Evolutionary conservation across 2,329 filamentous ascomycete species (phyloP).

Genomic region (Cladobotryum mycophilum): DNA sequence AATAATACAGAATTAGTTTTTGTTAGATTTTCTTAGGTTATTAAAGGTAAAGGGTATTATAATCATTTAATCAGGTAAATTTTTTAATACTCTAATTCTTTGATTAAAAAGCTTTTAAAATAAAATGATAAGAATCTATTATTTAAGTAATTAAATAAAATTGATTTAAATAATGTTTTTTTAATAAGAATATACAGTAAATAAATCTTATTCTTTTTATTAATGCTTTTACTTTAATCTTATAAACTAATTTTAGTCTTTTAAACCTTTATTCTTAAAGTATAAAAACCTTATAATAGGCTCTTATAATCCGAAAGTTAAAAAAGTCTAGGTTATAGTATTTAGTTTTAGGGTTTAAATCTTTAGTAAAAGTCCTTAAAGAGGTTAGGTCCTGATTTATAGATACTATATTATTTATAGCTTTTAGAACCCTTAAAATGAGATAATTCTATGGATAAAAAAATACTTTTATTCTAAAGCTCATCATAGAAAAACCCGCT

Average conservation of each 20-base stretch:
- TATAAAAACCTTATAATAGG: neutral
- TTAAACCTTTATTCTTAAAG: neutral
- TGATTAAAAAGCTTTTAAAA: neutral
- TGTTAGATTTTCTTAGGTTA: neutral
- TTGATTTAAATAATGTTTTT: neutral
- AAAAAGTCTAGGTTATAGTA: neutral
- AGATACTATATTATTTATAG: too few relatives aligned
- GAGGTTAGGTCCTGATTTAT: neutral
- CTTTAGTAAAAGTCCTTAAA: neutral
- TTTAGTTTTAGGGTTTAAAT: neutral
- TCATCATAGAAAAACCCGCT: too few relatives aligned
- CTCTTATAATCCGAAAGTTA: neutral
- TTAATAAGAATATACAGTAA: neutral
- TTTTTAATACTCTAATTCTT: neutral
- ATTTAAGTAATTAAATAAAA: neutral
- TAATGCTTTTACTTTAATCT: neutral
- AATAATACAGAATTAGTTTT: neutral
- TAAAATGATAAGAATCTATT: neutral
- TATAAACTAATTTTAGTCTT: neutral
- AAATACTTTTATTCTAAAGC: too few relatives aligned
- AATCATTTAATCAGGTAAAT: neutral
- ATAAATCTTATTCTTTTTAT: neutral
- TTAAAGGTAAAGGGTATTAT: neutral
- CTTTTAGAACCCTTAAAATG: too few relatives aligned
- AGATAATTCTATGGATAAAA: too few relatives aligned